Evolutionary conservation across 192 early-diverging fungal species (phyloP), one percentile per base, ranked within the genome.

Genomic region (Diversispora epigaea): DNA sequence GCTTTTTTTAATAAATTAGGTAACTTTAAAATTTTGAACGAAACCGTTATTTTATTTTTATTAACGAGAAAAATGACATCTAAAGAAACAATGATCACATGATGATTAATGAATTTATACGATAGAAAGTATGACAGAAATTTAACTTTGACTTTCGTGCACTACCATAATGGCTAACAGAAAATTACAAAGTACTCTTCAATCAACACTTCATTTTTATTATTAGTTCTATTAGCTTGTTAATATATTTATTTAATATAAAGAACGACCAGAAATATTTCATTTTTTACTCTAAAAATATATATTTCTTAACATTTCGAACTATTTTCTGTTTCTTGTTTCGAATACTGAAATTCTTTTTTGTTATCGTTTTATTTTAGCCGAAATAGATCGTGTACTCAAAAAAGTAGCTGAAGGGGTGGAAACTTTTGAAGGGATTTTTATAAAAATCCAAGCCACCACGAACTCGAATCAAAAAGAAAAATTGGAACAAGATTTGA

Each of bases 401-500:
- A 99, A 99, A 79, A 94, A 94, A 77, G 96, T 99, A 47, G 82
- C 92, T 22, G 94, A 97, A 84, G 96, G 97, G 22, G 95, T 98
- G 49, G 96, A 96, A 77, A 88, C 91, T 10, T 98, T 99, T 86
- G 94, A 97, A 78, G 87, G 84, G 19, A 95, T 93, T 71, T 91
- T 92, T 78, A 91, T 94, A 49, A 98, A 99, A 79, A 88, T 99
- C 45, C 82, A 94, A 52, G 82, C 86, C 17, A 88, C 95, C 1
- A 87, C 90, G 15, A 95, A 91, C 79, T 74, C 84, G 17, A 91
- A 93, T 57, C 97, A 99, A 80, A 97, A 96, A 83, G 96, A 99
- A 80, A 99, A 99, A 81, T 91, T 93, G 73, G 97, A 99, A 77
- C 86, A 85, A 15, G 96, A 99, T 73, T 80, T 99, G 73, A 99